Percentiles rank a stretch among this genome's conserved stretches.
These are phyloP conservation scores for Aegilops bicornis DNA, from an alignment of 176 grass and related monocot species.

Conservation along the genomic window DNA sequence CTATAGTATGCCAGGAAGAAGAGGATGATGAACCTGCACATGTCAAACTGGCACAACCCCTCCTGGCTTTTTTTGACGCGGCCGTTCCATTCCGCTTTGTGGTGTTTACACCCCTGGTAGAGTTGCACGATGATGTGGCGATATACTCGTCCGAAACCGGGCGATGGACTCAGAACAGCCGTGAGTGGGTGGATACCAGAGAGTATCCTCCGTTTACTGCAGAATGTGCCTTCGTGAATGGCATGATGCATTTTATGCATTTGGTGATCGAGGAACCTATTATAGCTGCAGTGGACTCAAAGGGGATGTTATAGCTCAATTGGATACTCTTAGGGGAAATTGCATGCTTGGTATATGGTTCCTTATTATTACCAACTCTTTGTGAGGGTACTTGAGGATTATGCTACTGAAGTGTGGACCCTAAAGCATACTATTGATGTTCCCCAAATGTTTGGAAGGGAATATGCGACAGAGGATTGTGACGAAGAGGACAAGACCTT, in stretches of 20 bases:
- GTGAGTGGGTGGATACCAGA: not conserved
- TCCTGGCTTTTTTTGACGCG: not conserved
- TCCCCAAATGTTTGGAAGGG: too few species aligned
- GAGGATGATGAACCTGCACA: too few species aligned
- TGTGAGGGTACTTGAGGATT: not conserved
- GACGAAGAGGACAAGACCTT: too few species aligned
- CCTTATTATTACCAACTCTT: not conserved
- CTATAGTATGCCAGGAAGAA: too few species aligned
- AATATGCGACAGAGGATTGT: too few species aligned
- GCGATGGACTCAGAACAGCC: not conserved
- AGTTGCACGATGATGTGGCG: not conserved
- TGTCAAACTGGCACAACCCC: too few species aligned
- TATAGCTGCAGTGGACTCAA: not conserved
- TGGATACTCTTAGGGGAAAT: not conserved
- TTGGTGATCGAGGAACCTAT: not conserved
- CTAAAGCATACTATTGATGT: not conserved
- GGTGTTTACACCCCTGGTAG: not conserved
- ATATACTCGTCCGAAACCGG: not conserved
- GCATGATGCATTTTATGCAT: not conserved
- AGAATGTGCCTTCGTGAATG: not conserved
- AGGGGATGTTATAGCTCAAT: not conserved
- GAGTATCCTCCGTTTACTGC: not conserved
- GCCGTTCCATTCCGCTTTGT: not conserved
- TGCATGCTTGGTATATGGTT: not conserved
- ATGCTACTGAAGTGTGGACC: not conserved